phyloP scores from a whole-genome alignment of 164 flowering plant species.

The Nymphaea colorata region DNA sequence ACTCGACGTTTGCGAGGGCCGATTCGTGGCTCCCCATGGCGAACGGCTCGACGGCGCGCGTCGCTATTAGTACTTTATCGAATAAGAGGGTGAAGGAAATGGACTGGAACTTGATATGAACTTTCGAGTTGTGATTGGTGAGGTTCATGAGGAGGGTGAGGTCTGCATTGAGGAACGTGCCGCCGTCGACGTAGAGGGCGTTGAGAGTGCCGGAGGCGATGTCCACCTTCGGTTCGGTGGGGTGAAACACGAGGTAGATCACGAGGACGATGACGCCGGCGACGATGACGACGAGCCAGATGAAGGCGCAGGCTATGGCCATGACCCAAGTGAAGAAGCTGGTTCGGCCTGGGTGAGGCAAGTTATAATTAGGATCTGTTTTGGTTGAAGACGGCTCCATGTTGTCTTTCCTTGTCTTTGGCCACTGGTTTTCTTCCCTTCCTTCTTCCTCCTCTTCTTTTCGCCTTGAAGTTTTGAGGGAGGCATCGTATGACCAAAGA shows the following conservation, averaged over 20 bases:
- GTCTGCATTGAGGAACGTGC: slow-evolving; percentile 59
- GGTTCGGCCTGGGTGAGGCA: slow-evolving; percentile 12
- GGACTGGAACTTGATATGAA: slow-evolving; percentile 42
- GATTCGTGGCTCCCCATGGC: slow-evolving; percentile 16
- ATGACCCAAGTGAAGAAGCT: slow-evolving; percentile 32
- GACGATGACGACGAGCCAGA: slow-evolving; percentile 41
- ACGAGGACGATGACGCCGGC: slow-evolving; percentile 55
- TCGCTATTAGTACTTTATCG: slow-evolving; percentile 30
- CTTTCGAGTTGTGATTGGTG: slow-evolving; percentile 65
- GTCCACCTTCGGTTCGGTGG: slow-evolving; percentile 47
- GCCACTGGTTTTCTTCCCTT: background rate
- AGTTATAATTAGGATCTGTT: background rate
- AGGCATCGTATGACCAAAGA: background rate
- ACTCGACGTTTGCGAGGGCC: slow-evolving; percentile 23
- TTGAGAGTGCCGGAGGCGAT: slow-evolving; percentile 44
- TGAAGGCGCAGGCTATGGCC: slow-evolving; percentile 42
- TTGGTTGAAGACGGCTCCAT: background rate
- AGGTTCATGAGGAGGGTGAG: slow-evolving; percentile 50
- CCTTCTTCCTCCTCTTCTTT: background rate
- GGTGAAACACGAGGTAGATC: slow-evolving; percentile 59
- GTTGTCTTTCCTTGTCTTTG: too few species aligned
- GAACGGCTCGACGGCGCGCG: slow-evolving; percentile 42
- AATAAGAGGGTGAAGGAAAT: slow-evolving; percentile 40
- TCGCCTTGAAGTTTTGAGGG: background rate
- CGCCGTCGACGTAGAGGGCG: slow-evolving; percentile 69